phyloP scores from a whole-genome alignment of 129 eudicot genomes.

The Logfia minima region DNA sequence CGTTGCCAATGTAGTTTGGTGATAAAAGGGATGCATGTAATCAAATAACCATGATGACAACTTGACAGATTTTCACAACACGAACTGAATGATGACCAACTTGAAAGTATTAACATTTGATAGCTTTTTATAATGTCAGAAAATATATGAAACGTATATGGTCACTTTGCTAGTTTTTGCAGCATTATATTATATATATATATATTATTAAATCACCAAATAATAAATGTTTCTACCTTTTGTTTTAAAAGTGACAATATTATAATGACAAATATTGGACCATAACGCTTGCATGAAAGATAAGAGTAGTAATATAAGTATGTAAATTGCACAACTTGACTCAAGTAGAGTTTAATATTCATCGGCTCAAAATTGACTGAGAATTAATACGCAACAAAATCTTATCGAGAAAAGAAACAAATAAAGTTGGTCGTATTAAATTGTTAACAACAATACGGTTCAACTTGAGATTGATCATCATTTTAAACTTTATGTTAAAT shows the following conservation, averaged over 20 bases:
- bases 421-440: background rate
- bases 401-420: background rate
- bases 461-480: background rate
- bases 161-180: background rate
- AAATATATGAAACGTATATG: background rate
- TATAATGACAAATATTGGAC: background rate
- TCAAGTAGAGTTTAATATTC: background rate
- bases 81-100: background rate
- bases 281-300: background rate
- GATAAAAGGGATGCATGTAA: slow-evolving; percentile 30
- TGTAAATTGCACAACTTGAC: background rate
- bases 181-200: too few species aligned
- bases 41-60: too few species aligned
- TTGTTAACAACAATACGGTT: background rate
- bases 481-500: background rate
- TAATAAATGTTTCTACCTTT: background rate
- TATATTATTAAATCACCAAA: background rate
- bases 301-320: background rate
- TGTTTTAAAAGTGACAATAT: background rate
- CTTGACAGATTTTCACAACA: background rate
- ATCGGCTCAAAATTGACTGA: background rate
- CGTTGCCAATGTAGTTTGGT: slow-evolving; percentile 15
- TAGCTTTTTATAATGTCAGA: background rate
- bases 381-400: background rate
- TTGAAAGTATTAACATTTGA: background rate